Conservation (phyloP, 495 filamentous ascomycete genomes). For the Extremus antarcticus region DNA sequence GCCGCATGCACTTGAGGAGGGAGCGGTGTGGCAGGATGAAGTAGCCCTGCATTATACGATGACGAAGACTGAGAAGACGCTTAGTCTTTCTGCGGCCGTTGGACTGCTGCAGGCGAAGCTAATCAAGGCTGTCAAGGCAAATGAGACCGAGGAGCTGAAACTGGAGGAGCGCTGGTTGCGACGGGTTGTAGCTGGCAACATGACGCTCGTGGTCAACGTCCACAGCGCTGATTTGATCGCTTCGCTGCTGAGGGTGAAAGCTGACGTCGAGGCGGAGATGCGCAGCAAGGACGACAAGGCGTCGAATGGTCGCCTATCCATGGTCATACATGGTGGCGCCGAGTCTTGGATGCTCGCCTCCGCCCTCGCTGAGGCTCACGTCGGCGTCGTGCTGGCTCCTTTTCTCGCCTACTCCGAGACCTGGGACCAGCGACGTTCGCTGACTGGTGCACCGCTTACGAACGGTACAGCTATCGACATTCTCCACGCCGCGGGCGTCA, state of each 20-base stretch:
- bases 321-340: slow-evolving; percentile 22
- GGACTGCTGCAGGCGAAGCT: slow-evolving; percentile 17
- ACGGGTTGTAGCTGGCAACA: slow-evolving; percentile 14
- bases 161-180: slow-evolving; percentile 16
- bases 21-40: slow-evolving; percentile 33
- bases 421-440: slow-evolving; percentile 24
- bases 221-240: slow-evolving; percentile 26
- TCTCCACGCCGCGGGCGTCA: slow-evolving; percentile 37
- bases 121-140: slow-evolving; percentile 14
- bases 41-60: slow-evolving; percentile 36
- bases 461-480: slow-evolving; percentile 40
- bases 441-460: slow-evolving; percentile 25
- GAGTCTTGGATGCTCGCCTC: slow-evolving; percentile 22
- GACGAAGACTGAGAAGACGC: slow-evolving; percentile 19
- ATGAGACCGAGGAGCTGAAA: not conserved
- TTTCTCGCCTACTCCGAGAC: slow-evolving; percentile 15
- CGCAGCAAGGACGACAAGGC: too few relatives aligned
- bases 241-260: slow-evolving; percentile 20
- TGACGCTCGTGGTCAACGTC: slow-evolving; percentile 19
- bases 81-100: slow-evolving; percentile 17
- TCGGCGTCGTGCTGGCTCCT: slow-evolving; percentile 22
- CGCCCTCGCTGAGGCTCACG: slow-evolving; percentile 16
- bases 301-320: too few relatives aligned
- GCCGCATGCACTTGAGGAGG: slow-evolving; percentile 32
- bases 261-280: slow-evolving; percentile 17